Conservation (phyloP, 768 basidiomycete genomes). For the Suillus discolor region DNA sequence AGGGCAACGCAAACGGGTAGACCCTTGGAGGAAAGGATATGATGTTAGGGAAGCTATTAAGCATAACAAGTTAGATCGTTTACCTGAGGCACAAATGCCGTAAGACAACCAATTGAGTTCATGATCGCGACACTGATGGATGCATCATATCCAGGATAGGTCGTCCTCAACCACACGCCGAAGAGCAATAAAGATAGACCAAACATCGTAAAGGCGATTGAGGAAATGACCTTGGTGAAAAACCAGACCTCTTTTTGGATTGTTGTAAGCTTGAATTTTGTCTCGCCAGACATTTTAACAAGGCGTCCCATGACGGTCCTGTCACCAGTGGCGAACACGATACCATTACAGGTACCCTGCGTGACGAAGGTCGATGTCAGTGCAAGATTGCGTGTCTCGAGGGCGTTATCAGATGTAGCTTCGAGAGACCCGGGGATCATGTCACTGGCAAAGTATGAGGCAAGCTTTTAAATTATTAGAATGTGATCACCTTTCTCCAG, state of each 20-base stretch:
- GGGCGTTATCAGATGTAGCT: constrained; percentile 51
- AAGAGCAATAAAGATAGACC: constrained; percentile 42
- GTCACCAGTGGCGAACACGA: constrained; percentile 46
- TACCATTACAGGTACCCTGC: constrained; percentile 42
- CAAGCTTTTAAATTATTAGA: background rate
- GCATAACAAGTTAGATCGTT: constrained; percentile 7
- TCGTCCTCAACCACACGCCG: constrained; percentile 43
- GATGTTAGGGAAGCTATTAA: background rate
- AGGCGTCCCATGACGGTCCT: constrained; percentile 54
- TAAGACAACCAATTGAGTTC: constrained; percentile 42
- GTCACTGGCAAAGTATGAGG: constrained; percentile 30
- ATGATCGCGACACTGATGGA: constrained; percentile 38
- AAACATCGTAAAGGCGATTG: constrained; percentile 41
- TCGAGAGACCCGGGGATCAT: constrained; percentile 48
- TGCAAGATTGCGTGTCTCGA: constrained; percentile 50
- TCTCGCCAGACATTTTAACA: constrained; percentile 52
- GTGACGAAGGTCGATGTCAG: constrained; percentile 47
- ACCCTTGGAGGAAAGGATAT: constrained; percentile 23
- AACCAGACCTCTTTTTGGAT: constrained; percentile 52
- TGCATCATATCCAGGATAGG: constrained; percentile 34
- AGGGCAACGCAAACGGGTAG: constrained; percentile 49
- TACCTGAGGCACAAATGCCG: constrained; percentile 45
- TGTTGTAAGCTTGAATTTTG: constrained; percentile 48
- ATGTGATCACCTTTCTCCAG: constrained; percentile 44
- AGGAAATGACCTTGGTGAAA: constrained; percentile 55